Evolutionary conservation across 192 early-diverging fungal species (phyloP), one percentile per base, ranked within the genome.

Genomic region (Backusella psychrophila): DNA sequence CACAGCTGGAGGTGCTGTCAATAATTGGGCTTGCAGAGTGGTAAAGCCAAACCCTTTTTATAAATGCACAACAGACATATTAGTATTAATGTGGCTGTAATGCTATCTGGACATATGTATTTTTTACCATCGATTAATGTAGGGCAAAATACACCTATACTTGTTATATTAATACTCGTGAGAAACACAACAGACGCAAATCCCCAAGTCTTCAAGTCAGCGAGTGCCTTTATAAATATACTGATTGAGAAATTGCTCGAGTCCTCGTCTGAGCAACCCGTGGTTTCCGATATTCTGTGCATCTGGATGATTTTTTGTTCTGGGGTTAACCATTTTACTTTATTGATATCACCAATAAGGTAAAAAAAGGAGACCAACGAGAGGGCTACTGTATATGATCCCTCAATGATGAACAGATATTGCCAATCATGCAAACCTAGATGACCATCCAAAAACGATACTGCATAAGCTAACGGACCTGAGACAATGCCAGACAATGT

Each of bases 331-430:
- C 80, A 81, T n/a, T 36, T 59, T 1, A 74, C 80, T 6, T 41
- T 4, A 12, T 72, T 35, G 38, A 77, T 74, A 31, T 73, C 67
- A 15, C 70, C 34, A 36, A 81, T 66, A 2, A 92, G 69, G 69
- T 77, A 87, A 38, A 81, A 89, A 33, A 66, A 86, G 0, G 89
- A 86, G 14, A 90, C 0, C 1, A 90, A 21, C 0, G 87, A 88
- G 4, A 93, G 80, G 0, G 85, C 21, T 3, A 93, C 80, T 0
- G 90, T 91, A 1, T 88, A 89, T 14, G 88, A 73, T n/a, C 90
- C 88, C 76, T 93, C 91, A 19, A 92, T 76, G 35, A 96, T 89
- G 73, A 94, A 94, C 33, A 95, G 80, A 80, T 90, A 88, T 71
- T 89, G 87, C 93, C 93, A 94, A 5, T 87, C 92, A 21, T 87